Evolutionary conservation across 2,329 filamentous ascomycete species (phyloP), one percentile per base, ranked within the genome.

Genomic region (Byssothecium circinans): DNA sequence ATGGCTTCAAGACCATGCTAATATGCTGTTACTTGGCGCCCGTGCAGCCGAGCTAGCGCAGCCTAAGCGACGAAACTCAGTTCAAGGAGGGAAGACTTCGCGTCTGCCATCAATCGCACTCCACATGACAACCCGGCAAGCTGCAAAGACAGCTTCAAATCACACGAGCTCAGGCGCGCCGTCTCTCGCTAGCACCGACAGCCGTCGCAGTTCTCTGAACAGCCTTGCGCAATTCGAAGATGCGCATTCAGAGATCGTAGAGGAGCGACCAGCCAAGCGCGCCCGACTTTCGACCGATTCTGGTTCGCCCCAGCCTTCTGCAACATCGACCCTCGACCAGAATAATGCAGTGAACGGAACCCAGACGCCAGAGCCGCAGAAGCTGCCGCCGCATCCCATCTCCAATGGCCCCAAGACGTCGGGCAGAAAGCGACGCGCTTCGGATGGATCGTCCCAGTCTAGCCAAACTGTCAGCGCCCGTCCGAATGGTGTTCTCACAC

Each of bases 81-180:
- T 57, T 55, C 62, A 60, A 50, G 59, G 60, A 57, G 57, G 51
- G 47, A 69, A 60, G 57, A 58, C 64, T 52, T 68, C 68, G 55
- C 65, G 73, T 57, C 73, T 76, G 53, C 74, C 75, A 54, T 74
- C 74, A 50, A 69, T 72, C 64, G 73, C 74, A 43, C 66, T 76
- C 60, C 74, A 76, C 63, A 78, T 78, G 75, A 77, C 72, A 47
- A 78, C 75, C 41, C 70, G 75, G 47, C 68, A 68, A 58, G 69
- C 70, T 64, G 67, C 68, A 59, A 70, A 68, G 53, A 67, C 64
- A 50, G 66, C 63, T 42, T 71, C 69, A 42, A 65, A 63, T 49
- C 62, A 65, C 46, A 63, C 60, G 43, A 69, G 62, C 53, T 58
- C 69, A 27, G 63, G 62, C 49, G 67, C 62, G 19, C 52, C 62